A percentile compares a stretch with the other conserved stretches of the same genome.
Evolutionary conservation across 2,329 filamentous ascomycete genomes (phyloP).

Genomic region (Beauveria scarabaeidicola): DNA sequence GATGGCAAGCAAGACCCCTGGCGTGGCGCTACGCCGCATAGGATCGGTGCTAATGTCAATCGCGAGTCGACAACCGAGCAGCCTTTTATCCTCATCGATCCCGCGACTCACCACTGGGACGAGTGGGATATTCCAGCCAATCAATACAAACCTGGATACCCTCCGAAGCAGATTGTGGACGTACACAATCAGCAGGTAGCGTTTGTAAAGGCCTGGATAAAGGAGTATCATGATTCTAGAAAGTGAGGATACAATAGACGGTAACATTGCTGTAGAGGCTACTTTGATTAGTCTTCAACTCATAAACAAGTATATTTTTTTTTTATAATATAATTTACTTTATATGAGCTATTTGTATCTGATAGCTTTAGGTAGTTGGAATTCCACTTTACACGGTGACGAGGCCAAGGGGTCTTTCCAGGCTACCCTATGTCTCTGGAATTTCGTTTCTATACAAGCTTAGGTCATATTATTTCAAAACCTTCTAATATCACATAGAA

Average conservation of each 20-base stretch:
- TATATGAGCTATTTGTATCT: no score
- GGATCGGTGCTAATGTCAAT: constrained; percentile 41
- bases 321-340: no score
- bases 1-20: constrained; percentile 76
- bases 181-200: constrained; percentile 49
- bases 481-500: no score
- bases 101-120: constrained; percentile 75
- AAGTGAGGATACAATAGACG: not conserved
- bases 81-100: constrained; percentile 64
- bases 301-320: no score
- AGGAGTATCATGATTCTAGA: constrained; percentile 39
- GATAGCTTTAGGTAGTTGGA: no score
- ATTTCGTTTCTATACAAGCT: no score
- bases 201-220: constrained; percentile 60
- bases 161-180: constrained; percentile 50
- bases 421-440: no score
- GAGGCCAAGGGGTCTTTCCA: no score
- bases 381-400: no score
- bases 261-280: no score
- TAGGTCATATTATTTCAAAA: no score
- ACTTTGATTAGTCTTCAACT: no score
- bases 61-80: constrained; percentile 53
- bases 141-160: constrained; percentile 51
- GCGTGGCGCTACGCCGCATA: constrained; percentile 65
- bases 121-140: constrained; percentile 52